A percentile compares a stretch with the other conserved stretches of the same genome.
phyloP scores from a whole-genome alignment of 2,329 filamentous ascomycete genomes.

The Coccinonectria pachysandricola region DNA sequence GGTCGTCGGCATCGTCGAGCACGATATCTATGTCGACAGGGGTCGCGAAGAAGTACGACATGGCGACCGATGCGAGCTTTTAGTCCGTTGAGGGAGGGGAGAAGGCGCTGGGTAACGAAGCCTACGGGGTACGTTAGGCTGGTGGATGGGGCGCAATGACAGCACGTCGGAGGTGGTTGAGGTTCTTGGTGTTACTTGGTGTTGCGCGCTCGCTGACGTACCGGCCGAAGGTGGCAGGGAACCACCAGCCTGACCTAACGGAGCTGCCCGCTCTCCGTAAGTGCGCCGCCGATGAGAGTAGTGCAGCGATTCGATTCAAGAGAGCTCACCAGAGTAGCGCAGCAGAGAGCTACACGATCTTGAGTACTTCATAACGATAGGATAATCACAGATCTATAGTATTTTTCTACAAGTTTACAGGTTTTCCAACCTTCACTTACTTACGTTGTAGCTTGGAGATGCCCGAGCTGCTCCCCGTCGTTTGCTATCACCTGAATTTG shows the following conservation, averaged over 20 bases:
- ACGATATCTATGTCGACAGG: conserved; percentile 98
- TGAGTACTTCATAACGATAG: too few relatives aligned
- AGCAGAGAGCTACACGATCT: too few relatives aligned
- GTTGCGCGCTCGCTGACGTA: conserved; percentile 27
- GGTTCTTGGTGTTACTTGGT: too few relatives aligned
- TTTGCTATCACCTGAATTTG: too few relatives aligned
- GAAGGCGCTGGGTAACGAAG: conserved; percentile 1
- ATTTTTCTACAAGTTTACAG: too few relatives aligned
- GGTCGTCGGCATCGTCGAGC: conserved; percentile 87
- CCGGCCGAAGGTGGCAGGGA: conserved; percentile 16
- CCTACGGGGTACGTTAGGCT: conserved; percentile 2
- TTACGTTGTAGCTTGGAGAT: too few relatives aligned
- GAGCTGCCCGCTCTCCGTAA: conserved; percentile 14
- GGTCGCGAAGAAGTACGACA: conserved; percentile 98
- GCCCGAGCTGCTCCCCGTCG: too few relatives aligned
- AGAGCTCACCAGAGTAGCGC: too few relatives aligned
- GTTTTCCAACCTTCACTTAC: too few relatives aligned
- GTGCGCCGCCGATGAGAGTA: too few relatives aligned
- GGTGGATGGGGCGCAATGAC: conserved; percentile 10
- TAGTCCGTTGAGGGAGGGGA: conserved; percentile 1
- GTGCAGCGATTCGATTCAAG: too few relatives aligned
- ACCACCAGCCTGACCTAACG: conserved; percentile 16
- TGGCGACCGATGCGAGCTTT: conserved; percentile 26
- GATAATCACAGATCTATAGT: too few relatives aligned
- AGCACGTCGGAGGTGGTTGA: conserved; percentile 13